A percentile compares a stretch with the other conserved stretches of the same genome.
Evolutionary conservation across 2,329 filamentous ascomycete species (phyloP).

Genomic region (Knoxdaviesia capensis): DNA sequence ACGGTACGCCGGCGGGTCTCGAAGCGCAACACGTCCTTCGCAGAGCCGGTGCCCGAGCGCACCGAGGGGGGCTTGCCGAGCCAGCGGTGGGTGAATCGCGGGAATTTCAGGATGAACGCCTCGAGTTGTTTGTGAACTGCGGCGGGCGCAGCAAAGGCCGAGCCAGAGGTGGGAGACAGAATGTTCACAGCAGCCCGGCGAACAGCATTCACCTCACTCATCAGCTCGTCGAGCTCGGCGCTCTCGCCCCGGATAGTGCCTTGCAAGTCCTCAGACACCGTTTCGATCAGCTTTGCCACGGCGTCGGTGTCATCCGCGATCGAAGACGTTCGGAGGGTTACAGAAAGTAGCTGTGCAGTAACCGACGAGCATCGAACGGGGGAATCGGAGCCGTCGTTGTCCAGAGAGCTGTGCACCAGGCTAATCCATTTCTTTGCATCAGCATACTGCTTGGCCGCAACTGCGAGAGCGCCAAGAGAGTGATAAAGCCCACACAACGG

Average conservation of each 20-base stretch:
- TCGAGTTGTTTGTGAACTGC: slow-evolving; percentile 18
- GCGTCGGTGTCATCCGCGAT: too few species aligned
- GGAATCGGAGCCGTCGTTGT: too few species aligned
- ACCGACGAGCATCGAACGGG: slow-evolving; percentile 26
- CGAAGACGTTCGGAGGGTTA: slow-evolving; percentile 16
- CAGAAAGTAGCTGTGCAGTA: slow-evolving; percentile 32
- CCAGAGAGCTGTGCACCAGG: too few species aligned
- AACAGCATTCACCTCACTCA: slow-evolving; percentile 32
- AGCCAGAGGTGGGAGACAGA: slow-evolving; percentile 9
- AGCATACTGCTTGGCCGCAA: slow-evolving; percentile 21
- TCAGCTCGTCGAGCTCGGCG: slow-evolving; percentile 38
- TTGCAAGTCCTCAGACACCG: slow-evolving; percentile 26
- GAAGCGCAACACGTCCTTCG: slow-evolving; percentile 39
- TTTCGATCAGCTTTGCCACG: too few species aligned
- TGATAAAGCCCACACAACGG: slow-evolving; percentile 29
- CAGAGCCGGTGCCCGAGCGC: slow-evolving; percentile 18
- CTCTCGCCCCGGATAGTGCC: slow-evolving; percentile 37
- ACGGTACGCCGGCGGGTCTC: slow-evolving; percentile 37
- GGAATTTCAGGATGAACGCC: slow-evolving; percentile 34
- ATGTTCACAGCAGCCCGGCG: slow-evolving; percentile 32
- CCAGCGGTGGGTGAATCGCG: slow-evolving; percentile 40
- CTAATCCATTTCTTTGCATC: slow-evolving; percentile 35
- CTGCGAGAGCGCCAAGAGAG: slow-evolving; percentile 26
- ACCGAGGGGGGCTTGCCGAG: slow-evolving; percentile 31
- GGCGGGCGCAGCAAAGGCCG: slow-evolving; percentile 5